Conservation (phyloP, 106 monocot genomes). For the Allium fistulosum region DNA sequence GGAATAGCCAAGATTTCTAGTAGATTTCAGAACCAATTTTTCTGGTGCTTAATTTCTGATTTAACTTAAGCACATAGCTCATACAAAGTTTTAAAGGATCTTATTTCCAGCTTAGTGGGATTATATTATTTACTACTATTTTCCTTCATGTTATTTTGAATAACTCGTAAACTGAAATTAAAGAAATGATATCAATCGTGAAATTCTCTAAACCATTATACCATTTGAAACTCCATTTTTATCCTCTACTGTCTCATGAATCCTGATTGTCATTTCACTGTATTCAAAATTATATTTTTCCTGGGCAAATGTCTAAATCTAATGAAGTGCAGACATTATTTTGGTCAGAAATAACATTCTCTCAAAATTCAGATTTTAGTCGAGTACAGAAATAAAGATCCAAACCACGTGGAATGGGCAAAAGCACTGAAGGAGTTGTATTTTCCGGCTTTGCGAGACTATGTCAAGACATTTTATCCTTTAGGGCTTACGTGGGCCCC, state of each 20-base stretch:
- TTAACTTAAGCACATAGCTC: no score
- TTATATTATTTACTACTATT: no score
- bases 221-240: background rate
- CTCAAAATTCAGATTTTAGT: slow-evolving; percentile 63
- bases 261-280: background rate
- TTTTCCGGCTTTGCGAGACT: slow-evolving; percentile 74
- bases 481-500: slow-evolving; percentile 79
- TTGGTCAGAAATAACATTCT: background rate
- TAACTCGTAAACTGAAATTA: no score
- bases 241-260: background rate
- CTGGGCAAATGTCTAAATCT: background rate
- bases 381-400: slow-evolving; percentile 79
- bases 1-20: no score
- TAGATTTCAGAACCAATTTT: no score
- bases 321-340: background rate
- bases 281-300: background rate
- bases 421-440: slow-evolving; percentile 95
- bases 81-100: no score
- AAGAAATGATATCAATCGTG: no score
- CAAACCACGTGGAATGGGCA: slow-evolving; percentile 87
- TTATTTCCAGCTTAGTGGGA: no score
- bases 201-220: background rate
- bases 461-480: slow-evolving; percentile 82
- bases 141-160: no score
- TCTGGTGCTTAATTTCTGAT: no score